Evolutionary conservation across 768 basidiomycete species (phyloP).

Genomic region (Leccinum olivaceopallidum): DNA sequence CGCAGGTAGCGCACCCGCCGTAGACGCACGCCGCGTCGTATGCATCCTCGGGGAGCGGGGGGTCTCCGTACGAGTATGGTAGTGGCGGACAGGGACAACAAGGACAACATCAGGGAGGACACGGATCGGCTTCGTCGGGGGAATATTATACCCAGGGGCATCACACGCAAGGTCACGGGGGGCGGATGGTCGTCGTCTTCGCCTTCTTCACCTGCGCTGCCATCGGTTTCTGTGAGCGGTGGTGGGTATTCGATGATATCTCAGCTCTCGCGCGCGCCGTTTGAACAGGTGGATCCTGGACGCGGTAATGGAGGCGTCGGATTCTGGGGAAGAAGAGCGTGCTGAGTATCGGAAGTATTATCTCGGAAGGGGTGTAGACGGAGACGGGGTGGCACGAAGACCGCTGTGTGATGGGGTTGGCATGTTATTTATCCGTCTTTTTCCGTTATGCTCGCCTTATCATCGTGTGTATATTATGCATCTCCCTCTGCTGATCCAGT

Average conservation of each 20-base stretch:
- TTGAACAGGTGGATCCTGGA: conserved; percentile 30
- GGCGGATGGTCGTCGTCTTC: conserved; percentile 23
- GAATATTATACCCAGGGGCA: conserved; percentile 27
- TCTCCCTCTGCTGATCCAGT: background rate
- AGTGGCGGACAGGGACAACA: conserved; percentile 17
- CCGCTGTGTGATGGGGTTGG: background rate
- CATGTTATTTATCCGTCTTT: background rate
- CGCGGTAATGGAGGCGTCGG: conserved; percentile 11
- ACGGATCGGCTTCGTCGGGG: conserved; percentile 21
- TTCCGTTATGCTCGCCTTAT: background rate
- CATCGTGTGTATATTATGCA: conserved; percentile 5
- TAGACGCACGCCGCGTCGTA: conserved; percentile 25
- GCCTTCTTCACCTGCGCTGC: conserved; percentile 30
- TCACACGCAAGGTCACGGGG: conserved; percentile 8
- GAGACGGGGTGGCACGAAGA: background rate
- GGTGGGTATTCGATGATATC: conserved; percentile 29
- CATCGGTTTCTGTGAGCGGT: conserved; percentile 15
- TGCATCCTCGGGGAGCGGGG: conserved; percentile 23
- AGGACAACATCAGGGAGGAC: conserved; percentile 1
- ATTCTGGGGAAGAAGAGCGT: conserved; percentile 57
- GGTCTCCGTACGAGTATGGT: conserved; percentile 26
- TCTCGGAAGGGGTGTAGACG: conserved; percentile 44
- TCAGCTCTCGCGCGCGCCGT: conserved; percentile 33
- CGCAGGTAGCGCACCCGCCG: conserved; percentile 19
- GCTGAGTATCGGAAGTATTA: conserved; percentile 71